Evolutionary conservation across 148 eudicot genomes (phyloP).

Genomic region (Heliosperma pusillum): DNA sequence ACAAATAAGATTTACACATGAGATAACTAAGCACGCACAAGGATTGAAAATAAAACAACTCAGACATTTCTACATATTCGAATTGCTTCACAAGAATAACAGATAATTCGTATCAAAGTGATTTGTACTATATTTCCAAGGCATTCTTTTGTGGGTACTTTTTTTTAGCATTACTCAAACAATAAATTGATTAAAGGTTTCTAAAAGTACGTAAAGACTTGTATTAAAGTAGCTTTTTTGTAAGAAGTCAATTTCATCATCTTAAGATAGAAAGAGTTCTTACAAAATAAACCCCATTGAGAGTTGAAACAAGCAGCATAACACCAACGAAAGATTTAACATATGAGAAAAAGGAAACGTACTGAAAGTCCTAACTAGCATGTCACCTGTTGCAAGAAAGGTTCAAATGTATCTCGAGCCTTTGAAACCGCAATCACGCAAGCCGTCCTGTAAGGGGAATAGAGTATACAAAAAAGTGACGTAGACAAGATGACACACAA

Average conservation of each 20-base stretch:
- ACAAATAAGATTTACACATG: neutral
- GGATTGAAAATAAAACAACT: neutral
- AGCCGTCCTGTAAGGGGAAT: constrained; percentile 74
- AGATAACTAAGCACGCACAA: neutral
- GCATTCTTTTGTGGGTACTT: neutral
- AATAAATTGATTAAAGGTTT: neutral
- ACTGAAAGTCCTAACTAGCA: constrained; percentile 10
- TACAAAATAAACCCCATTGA: too few species aligned
- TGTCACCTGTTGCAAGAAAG: constrained; percentile 90
- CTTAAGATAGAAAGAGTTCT: too few species aligned
- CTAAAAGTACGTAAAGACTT: neutral
- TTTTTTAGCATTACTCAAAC: neutral
- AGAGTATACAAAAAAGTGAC: neutral
- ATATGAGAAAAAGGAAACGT: neutral
- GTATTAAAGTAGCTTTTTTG: neutral
- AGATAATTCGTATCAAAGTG: neutral
- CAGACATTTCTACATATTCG: neutral
- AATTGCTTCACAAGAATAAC: neutral
- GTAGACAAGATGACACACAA: neutral
- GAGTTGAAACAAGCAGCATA: too few species aligned
- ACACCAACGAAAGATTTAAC: too few species aligned
- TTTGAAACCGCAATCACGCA: constrained; percentile 98
- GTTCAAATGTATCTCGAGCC: constrained; percentile 98
- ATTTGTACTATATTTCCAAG: neutral
- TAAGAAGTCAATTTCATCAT: too few species aligned